Evolutionary conservation across 164 flowering plant species (phyloP).

Genomic region (Umbilicus rupestris): DNA sequence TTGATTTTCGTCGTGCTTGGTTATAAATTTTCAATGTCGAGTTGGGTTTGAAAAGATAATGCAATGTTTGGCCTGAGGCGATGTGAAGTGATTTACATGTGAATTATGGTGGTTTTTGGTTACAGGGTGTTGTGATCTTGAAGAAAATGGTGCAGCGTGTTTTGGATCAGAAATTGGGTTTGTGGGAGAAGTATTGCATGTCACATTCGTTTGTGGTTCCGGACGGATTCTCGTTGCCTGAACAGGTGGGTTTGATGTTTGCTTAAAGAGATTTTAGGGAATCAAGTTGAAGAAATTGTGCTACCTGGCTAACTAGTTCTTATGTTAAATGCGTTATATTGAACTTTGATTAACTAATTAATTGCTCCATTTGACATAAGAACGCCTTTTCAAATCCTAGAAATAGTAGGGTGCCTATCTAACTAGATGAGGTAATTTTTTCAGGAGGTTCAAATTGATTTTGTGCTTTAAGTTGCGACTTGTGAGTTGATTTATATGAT

Average conservation of each 20-base stretch:
- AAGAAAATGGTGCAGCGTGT: constrained; percentile 33
- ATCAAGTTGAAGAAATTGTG: background rate
- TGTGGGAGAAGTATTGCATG: constrained; percentile 80
- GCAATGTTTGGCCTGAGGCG: background rate
- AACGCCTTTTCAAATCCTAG: background rate
- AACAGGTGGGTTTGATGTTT: constrained; percentile 41
- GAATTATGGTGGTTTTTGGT: background rate
- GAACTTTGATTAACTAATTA: background rate
- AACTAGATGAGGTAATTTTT: background rate
- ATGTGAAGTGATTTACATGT: background rate
- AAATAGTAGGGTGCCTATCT: background rate
- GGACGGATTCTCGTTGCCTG: constrained; percentile 47
- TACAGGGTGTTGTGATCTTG: constrained; percentile 46
- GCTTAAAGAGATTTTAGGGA: background rate
- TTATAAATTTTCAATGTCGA: background rate
- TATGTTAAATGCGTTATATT: background rate
- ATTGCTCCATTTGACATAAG: background rate
- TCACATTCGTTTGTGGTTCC: constrained; percentile 65
- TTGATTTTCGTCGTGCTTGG: background rate
- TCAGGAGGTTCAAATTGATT: background rate
- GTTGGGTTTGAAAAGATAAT: background rate
- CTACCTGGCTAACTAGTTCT: background rate
- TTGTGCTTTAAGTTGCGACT: too few species aligned
- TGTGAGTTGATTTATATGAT: background rate
- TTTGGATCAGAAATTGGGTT: constrained; percentile 42